Base-by-base conservation (phyloP, 1,284 basidiomycete species). In the Rhizoctonia solani region DNA sequence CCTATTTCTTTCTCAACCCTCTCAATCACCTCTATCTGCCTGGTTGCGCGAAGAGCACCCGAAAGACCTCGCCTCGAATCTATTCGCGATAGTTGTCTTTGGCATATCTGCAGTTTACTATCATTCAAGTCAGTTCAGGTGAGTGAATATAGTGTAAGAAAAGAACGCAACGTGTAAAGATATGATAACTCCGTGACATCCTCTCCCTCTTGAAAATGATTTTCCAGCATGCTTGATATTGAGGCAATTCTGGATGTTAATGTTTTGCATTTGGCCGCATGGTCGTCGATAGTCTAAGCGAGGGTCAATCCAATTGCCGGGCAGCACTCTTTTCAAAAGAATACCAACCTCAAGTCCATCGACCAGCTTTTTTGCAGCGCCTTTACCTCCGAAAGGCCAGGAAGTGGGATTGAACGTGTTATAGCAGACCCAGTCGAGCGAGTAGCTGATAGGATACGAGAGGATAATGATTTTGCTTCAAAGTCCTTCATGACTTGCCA, bases 1-100 rank as follows among this genome's bases (percentile, higher is more conserved):
- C 32, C 47, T 13, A 61, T 61, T 16, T 61, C 58, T n/a, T 25
- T 29, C n/a, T 61, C 58, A 3, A 61, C 21, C 30, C 46, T 49
- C 27, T 61, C 58, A 11, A 61, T 39, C 32, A 61, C 29, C 25
- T 61, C 58, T 4, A 61, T 19, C 30, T 61, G 46, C 3, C 47
- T n/a, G 21, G 46, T 23, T 9, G 23, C 32, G 8, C 46, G 58
- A 25, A 61, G 19, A 11, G 58, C 30, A 9, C 32, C 50, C 13
- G 44, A 32, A 8, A 50, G 4, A n/a, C 46, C 58, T 23, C 58
- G 46, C 9, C 34, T 50, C 9, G 29, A 49, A 11, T 49, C 58
- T 5, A 50, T n/a, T 5, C 27, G 19, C 1, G 30, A 34, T 14
- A 61, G 16, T 23, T 63, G 46, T 23, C 39, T 32, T 37, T 63